These are phyloP conservation scores for Picochlorum sp. DNA, from an alignment of 139 green algal species.

Conservation along the genomic window DNA sequence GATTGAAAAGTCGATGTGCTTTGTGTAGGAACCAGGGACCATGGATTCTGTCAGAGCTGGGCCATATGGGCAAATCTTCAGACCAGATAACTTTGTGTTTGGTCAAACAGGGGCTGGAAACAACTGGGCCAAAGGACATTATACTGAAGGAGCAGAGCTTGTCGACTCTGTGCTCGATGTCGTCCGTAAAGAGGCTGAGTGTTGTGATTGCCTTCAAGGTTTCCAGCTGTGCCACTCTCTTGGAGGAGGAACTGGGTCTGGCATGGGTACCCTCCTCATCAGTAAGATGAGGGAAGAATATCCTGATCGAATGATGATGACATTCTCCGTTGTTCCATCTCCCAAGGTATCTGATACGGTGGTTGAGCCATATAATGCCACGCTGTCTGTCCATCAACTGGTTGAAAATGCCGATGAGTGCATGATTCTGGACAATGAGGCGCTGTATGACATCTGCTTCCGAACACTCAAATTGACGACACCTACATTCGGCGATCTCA, in stretches of 20 bases:
- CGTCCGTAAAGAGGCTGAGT: slow-evolving; percentile 97
- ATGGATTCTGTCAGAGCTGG: slow-evolving; percentile 96
- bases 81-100: slow-evolving; percentile 98
- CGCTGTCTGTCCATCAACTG: slow-evolving; percentile 99
- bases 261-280: slow-evolving; percentile 91
- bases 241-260: slow-evolving; percentile 91
- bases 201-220: slow-evolving; percentile 95
- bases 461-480: slow-evolving; percentile 98
- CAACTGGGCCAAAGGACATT: slow-evolving; percentile 99
- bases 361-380: slow-evolving; percentile 99
- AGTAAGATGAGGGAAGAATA: slow-evolving; percentile 90
- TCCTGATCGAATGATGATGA: slow-evolving; percentile 97
- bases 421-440: slow-evolving; percentile 98
- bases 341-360: slow-evolving; percentile 99
- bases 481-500: slow-evolving; percentile 94
- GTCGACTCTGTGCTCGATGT: slow-evolving; percentile 98
- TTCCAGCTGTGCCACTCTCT: slow-evolving; percentile 97
- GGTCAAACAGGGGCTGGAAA: slow-evolving; percentile 93
- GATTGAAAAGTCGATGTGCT: not conserved
- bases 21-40: slow-evolving; percentile 78
- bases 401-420: slow-evolving; percentile 99
- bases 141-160: slow-evolving; percentile 95
- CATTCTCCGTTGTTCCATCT: slow-evolving; percentile 98
- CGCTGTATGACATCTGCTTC: slow-evolving; percentile 99
- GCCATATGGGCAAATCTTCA: slow-evolving; percentile 90